Conservation (phyloP, 768 basidiomycete genomes). For the Flagelloscypha sp. region DNA sequence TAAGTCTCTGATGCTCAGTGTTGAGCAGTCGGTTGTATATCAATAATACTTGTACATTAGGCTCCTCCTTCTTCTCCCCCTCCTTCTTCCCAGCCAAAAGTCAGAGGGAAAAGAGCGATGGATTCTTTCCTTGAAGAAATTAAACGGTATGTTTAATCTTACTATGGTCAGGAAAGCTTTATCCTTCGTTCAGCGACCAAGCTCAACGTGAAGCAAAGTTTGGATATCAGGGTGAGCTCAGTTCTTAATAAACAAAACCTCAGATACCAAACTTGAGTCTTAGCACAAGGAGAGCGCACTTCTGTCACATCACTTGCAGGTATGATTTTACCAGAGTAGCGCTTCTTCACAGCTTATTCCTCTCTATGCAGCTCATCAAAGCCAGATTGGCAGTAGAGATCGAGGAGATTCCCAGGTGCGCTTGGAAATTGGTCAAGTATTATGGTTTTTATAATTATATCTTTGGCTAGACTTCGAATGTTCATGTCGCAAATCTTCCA, state of each 20-base stretch:
- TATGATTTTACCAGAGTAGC: constrained; percentile 22
- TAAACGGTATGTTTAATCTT: constrained; percentile 52
- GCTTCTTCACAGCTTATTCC: not conserved
- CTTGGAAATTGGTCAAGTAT: not conserved
- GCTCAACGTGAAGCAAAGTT: constrained; percentile 83
- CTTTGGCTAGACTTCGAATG: constrained; percentile 73
- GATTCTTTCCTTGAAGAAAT: constrained; percentile 95
- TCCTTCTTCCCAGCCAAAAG: constrained; percentile 42
- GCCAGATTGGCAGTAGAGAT: constrained; percentile 85
- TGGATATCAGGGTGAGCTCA: constrained; percentile 49
- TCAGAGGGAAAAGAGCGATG: constrained; percentile 95
- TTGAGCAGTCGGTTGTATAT: constrained; percentile 6
- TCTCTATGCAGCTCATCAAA: constrained; percentile 62
- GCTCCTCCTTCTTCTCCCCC: constrained; percentile 61
- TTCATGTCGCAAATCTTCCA: constrained; percentile 94
- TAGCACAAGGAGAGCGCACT: constrained; percentile 51
- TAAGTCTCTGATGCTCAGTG: constrained; percentile 2
- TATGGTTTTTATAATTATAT: constrained; percentile 4
- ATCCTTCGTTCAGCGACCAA: constrained; percentile 63
- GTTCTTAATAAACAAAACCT: constrained; percentile 1
- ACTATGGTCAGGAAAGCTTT: constrained; percentile 6
- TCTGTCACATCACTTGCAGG: constrained; percentile 91
- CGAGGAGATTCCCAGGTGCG: constrained; percentile 78
- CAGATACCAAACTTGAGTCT: constrained; percentile 5
- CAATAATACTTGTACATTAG: constrained; percentile 19